phyloP scores from a whole-genome alignment of 129 eudicot genomes.

The Daucus carota region DNA sequence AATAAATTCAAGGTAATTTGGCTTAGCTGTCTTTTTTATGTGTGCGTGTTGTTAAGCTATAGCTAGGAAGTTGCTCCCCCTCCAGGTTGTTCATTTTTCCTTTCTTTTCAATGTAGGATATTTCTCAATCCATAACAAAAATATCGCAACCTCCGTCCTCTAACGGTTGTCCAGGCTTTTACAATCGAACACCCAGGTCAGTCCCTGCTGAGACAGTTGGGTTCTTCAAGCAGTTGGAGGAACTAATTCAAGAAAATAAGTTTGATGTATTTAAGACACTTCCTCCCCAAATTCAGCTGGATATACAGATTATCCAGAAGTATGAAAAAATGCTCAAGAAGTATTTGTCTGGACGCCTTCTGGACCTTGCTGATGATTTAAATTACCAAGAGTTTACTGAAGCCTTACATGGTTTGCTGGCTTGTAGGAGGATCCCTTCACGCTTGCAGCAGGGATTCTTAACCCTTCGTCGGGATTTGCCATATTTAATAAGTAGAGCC shows the following conservation, averaged over 20 bases:
- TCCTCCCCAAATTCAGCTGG: conserved; percentile 3
- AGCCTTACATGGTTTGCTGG: conserved; percentile 8
- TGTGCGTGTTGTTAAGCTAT: background rate
- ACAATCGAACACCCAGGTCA: background rate
- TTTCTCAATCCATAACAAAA: background rate
- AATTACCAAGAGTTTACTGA: conserved; percentile 3
- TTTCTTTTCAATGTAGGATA: background rate
- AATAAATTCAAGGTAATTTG: background rate
- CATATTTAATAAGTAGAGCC: conserved; percentile 3
- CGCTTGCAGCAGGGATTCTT: conserved; percentile 5
- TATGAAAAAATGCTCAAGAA: conserved; percentile 8
- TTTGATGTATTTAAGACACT: background rate
- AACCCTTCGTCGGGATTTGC: conserved; percentile 11
- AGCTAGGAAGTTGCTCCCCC: background rate
- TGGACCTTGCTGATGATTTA: background rate
- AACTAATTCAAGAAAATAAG: background rate
- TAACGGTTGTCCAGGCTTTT: background rate
- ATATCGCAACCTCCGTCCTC: background rate
- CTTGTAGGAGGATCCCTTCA: conserved; percentile 12
- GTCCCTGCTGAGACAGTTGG: conserved; percentile 2
- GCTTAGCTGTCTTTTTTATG: background rate
- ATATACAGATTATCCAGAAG: background rate
- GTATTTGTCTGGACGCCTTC: conserved; percentile 4
- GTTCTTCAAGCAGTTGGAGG: conserved; percentile 8
- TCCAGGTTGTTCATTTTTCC: background rate